Base-by-base conservation (phyloP, 257 asterid genomes). In the Hygrophila difformis region DNA sequence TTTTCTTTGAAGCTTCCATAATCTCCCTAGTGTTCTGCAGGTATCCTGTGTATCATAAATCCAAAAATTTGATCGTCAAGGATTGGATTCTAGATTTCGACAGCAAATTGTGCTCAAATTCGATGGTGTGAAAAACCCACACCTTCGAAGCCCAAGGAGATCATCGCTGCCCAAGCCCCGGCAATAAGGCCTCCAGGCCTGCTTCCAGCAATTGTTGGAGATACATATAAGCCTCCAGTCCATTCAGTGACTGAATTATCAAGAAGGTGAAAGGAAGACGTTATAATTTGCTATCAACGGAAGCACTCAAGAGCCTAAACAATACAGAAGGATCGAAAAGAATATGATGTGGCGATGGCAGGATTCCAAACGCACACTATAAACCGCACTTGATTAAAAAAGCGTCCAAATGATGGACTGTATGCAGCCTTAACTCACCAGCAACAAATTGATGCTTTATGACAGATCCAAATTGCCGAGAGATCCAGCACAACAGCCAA, bases 121-220 rank as follows among this genome's bases (percentile, higher is more conserved):
- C 26, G 37, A 31, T 15, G 23, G 45, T 6, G 31, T 21, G 29
- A 43, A 35, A 52, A n/a, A 35, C 42, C 12, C 12, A 47, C 38
- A 79, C 98, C 99, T 86, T 91, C 95, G 23, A 75, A 57, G 51
- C 99, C 99, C n/a, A 91, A 70, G 53, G 94, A 78, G 77, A 91
- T 78, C 96, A 91, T 82, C 39, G 99, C 93, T 5, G 96, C 96
- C 99, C 99, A 91, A 56, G 96, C 99, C 28, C 99, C 99, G 14
- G 96, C 96, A 63, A 91, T 69, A 50, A 91, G 73, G 64, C 89
- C 78, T 33, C 99, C 99, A 49, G 99, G 87, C 68, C 95, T 76
- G 79, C 99, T 91, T 58, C 99, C 99, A 62, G 99, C 98, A 65
- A 80, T 73, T 28, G 96, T 76, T 19, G 96, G 99, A 22, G 99